A percentile compares a stretch with the other conserved stretches of the same genome.
These are phyloP conservation scores for Carex cristatella DNA, from an alignment of 176 grass and related monocot species.

Conservation along the genomic window DNA sequence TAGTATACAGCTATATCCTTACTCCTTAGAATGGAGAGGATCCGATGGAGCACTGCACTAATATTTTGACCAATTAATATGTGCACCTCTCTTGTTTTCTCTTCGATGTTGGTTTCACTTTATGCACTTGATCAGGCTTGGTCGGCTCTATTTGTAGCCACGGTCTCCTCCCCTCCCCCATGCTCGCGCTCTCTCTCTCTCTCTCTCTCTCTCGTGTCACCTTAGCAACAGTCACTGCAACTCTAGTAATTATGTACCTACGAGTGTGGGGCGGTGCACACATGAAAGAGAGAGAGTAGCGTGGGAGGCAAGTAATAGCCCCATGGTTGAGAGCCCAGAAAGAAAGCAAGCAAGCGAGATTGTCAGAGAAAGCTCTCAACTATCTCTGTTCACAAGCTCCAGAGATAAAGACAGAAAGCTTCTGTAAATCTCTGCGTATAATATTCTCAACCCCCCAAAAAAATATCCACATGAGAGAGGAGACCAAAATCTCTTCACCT, in stretches of 20 bases:
- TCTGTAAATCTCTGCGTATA: constrained; percentile 62
- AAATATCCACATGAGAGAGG: constrained; percentile 66
- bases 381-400: constrained; percentile 51
- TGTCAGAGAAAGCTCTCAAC: constrained; percentile 32
- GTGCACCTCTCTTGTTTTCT: constrained; percentile 2
- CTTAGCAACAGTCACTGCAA: constrained; percentile 39
- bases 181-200: background rate
- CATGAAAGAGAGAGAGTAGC: constrained; percentile 64
- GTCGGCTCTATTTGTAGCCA: constrained; percentile 45
- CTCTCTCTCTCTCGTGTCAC: constrained; percentile 7
- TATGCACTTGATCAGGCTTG: constrained; percentile 33
- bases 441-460: constrained; percentile 51
- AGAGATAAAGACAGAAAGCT: constrained; percentile 43
- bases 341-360: constrained; percentile 33
- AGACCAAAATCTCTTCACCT: constrained; percentile 3
- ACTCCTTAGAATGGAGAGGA: background rate
- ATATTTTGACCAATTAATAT: background rate
- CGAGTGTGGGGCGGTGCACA: constrained; percentile 55
- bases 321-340: constrained; percentile 16
- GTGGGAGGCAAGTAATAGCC: constrained; percentile 77
- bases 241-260: constrained; percentile 78
- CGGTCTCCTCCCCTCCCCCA: constrained; percentile 18
- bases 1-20: background rate
- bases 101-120: constrained; percentile 28
- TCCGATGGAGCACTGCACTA: background rate